Percentiles rank a stretch among this genome's conserved stretches.
phyloP scores from a whole-genome alignment of 2,329 filamentous ascomycete species.

The Penicillium sp. region DNA sequence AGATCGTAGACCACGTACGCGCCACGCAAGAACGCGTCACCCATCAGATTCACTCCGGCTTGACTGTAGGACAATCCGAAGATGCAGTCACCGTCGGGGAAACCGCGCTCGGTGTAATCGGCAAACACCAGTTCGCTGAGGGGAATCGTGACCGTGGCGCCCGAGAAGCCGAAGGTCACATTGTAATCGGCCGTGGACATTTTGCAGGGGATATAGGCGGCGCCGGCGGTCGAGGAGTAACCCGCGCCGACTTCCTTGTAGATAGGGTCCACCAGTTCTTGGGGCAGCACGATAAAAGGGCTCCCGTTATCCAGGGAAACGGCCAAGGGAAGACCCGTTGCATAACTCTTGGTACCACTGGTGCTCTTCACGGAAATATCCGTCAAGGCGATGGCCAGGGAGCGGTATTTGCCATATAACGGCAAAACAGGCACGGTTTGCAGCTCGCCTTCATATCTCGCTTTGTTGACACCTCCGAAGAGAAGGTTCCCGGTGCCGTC shows the following conservation, averaged over 20 bases:
- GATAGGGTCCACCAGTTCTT: not conserved
- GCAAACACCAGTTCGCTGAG: not conserved
- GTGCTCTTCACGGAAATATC: not conserved
- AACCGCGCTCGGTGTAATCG: not conserved
- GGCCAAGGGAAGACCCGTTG: not conserved
- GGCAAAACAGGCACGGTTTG: conserved; percentile 63
- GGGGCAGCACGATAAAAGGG: not conserved
- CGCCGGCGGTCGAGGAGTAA: not conserved
- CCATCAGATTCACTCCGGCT: conserved; percentile 61
- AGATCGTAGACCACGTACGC: conserved; percentile 76
- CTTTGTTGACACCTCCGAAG: conserved; percentile 62
- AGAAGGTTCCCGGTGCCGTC: conserved; percentile 62
- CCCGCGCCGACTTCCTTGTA: not conserved
- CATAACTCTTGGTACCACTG: not conserved
- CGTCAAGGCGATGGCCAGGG: conserved; percentile 47
- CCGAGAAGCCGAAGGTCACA: not conserved
- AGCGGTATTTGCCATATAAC: conserved; percentile 48
- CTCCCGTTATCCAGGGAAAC: not conserved
- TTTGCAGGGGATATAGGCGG: not conserved
- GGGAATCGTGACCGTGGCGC: not conserved
- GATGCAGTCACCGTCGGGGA: not conserved
- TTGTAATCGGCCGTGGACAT: not conserved
- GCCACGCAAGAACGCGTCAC: conserved; percentile 71
- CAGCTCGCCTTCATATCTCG: conserved; percentile 59
- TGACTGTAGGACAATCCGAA: not conserved